Percentiles rank a stretch among this genome's conserved stretches.
These are phyloP conservation scores for Psilocybe cyanescens DNA, from an alignment of 768 basidiomycete species.

Conservation along the genomic window DNA sequence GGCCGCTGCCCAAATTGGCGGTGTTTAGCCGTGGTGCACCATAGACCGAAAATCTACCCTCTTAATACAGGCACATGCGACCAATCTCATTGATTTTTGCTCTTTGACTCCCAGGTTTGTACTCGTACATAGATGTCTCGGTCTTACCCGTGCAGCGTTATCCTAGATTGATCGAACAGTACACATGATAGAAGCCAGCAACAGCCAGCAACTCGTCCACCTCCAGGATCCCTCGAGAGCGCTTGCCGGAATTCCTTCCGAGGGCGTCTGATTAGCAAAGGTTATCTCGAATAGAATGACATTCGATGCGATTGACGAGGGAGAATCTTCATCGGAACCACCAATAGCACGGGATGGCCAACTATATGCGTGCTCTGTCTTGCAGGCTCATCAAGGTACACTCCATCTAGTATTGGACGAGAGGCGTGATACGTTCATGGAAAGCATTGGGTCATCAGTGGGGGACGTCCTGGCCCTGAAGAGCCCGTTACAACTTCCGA, in stretches of 20 bases:
- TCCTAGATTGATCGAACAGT: background rate
- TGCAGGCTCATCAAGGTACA: background rate
- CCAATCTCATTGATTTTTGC: constrained; percentile 23
- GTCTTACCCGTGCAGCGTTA: constrained; percentile 9
- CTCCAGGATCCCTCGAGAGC: too few relatives aligned
- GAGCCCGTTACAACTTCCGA: background rate
- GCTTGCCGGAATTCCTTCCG: too few relatives aligned
- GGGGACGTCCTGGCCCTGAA: background rate
- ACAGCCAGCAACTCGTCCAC: too few relatives aligned
- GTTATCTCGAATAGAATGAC: too few relatives aligned
- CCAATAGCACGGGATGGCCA: background rate
- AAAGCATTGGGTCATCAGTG: background rate
- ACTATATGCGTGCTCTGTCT: background rate
- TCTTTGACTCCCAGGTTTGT: constrained; percentile 24
- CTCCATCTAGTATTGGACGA: background rate
- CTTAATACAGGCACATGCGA: constrained; percentile 11
- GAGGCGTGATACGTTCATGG: background rate
- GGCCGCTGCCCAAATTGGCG: too few relatives aligned
- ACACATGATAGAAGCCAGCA: background rate
- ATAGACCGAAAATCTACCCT: constrained; percentile 19
- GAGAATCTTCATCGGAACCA: background rate
- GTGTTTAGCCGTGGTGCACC: too few relatives aligned
- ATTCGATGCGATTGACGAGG: too few relatives aligned
- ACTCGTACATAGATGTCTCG: constrained; percentile 20
- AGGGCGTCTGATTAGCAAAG: too few relatives aligned